These are phyloP conservation scores for Cyberlindnera bimundalis DNA, from an alignment of 805 yeast species.

Conservation along the genomic window DNA sequence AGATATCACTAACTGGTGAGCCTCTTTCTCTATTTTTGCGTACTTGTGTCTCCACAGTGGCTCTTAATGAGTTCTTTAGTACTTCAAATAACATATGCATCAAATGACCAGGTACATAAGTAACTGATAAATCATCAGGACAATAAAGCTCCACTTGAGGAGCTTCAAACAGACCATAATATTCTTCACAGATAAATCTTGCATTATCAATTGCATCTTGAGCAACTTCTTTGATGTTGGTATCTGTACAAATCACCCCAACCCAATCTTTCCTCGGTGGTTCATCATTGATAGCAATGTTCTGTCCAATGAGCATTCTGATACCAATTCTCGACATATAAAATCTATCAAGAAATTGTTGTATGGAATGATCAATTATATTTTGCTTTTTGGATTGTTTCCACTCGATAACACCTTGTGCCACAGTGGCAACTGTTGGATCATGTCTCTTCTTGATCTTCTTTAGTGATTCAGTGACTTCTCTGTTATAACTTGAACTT, in stretches of 20 bases:
- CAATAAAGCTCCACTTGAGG: conserved; percentile 80
- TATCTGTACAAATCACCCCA: conserved; percentile 83
- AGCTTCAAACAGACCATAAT: conserved; percentile 82
- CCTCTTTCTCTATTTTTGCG: conserved; percentile 42
- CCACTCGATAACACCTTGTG: conserved; percentile 92
- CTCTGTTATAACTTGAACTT: conserved; percentile 54
- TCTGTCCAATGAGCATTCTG: conserved; percentile 93
- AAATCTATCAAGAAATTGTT: conserved; percentile 78
- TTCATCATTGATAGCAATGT: conserved; percentile 74
- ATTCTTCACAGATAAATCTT: conserved; percentile 85
- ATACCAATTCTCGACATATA: conserved; percentile 91
- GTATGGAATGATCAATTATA: conserved; percentile 68
- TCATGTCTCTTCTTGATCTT: conserved; percentile 82
- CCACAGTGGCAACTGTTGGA: conserved; percentile 89
- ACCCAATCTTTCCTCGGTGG: conserved; percentile 68
- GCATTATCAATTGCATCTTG: conserved; percentile 90
- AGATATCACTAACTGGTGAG: conserved; percentile 34
- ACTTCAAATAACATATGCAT: conserved; percentile 90
- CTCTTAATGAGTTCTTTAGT: conserved; percentile 80
- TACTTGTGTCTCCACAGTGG: conserved; percentile 80
- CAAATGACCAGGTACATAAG: conserved; percentile 92
- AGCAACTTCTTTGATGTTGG: conserved; percentile 79
- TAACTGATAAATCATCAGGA: conserved; percentile 60
- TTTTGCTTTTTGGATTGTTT: conserved; percentile 47
- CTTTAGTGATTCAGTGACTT: conserved; percentile 61